Percentiles rank a stretch among this genome's conserved stretches.
Evolutionary conservation across 768 basidiomycete genomes (phyloP).

Genomic region (Boletus tomentosulus): DNA sequence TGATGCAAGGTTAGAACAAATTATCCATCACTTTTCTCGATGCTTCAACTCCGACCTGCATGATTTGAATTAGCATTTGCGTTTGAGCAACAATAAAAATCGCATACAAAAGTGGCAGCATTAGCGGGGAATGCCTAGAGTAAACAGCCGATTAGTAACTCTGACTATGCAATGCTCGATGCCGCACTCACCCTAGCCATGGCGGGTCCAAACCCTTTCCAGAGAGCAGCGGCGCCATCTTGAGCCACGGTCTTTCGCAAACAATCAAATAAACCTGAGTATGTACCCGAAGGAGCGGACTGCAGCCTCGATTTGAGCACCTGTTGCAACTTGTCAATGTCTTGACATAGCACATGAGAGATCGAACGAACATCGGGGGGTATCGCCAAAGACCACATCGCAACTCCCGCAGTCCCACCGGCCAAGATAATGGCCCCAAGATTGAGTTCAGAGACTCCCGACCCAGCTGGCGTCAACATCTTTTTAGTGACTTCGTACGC

Average conservation of each 20-base stretch:
- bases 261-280: constrained; percentile 91
- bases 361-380: constrained; percentile 80
- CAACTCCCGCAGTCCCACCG: constrained; percentile 91
- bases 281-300: constrained; percentile 96
- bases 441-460: constrained; percentile 77
- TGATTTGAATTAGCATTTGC: not conserved
- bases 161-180: not conserved
- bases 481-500: constrained; percentile 95
- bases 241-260: constrained; percentile 84
- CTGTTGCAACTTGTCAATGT: constrained; percentile 38
- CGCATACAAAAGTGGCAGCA: constrained; percentile 85
- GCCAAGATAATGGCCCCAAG: constrained; percentile 85
- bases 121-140: constrained; percentile 92
- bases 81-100: not conserved
- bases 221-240: constrained; percentile 84
- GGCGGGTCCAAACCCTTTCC: constrained; percentile 97
- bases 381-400: constrained; percentile 98
- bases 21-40: constrained; percentile 80
- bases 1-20: constrained; percentile 39
- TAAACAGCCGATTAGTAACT: constrained; percentile 1
- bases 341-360: not conserved
- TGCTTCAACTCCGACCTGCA: constrained; percentile 86
- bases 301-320: constrained; percentile 95
- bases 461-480: constrained; percentile 72
- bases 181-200: constrained; percentile 73